Conservation (phyloP, 495 filamentous ascomycete species). For the Peziza echinospora region DNA sequence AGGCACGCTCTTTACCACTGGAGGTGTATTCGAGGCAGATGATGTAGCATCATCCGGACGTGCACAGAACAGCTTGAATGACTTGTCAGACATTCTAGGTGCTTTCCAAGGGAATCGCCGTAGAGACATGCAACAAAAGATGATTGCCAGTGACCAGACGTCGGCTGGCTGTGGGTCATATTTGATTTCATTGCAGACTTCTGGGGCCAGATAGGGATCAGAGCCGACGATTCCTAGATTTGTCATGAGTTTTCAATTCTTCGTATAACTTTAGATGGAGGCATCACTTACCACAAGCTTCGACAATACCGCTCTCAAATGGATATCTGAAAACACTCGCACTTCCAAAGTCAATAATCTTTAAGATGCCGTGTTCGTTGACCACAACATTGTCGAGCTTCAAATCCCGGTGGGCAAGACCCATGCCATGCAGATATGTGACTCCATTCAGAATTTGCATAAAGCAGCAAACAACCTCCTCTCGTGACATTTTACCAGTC, state of each 20-base stretch:
- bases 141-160: conserved; percentile 95
- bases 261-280: too few species aligned
- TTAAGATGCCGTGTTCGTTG: conserved; percentile 95
- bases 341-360: conserved; percentile 98
- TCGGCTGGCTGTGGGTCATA: conserved; percentile 90
- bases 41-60: conserved; percentile 33
- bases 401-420: conserved; percentile 82
- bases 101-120: conserved; percentile 95
- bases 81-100: conserved; percentile 76
- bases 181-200: conserved; percentile 84
- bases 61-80: conserved; percentile 77
- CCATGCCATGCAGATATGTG: conserved; percentile 95
- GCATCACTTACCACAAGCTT: conserved; percentile 51
- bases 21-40: too few species aligned
- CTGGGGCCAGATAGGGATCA: conserved; percentile 89
- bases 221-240: conserved; percentile 77
- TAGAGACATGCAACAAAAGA: conserved; percentile 97
- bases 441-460: conserved; percentile 89
- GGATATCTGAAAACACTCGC: conserved; percentile 93
- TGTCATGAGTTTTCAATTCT: not conserved
- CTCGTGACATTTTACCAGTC: conserved; percentile 91
- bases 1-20: too few species aligned
- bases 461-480: conserved; percentile 77
- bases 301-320: conserved; percentile 79
- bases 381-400: conserved; percentile 98